Percentiles rank a stretch among this genome's conserved stretches.
These are phyloP conservation scores for Cadophora gregata DNA, from an alignment of 2,329 filamentous ascomycete genomes.

Conservation along the genomic window DNA sequence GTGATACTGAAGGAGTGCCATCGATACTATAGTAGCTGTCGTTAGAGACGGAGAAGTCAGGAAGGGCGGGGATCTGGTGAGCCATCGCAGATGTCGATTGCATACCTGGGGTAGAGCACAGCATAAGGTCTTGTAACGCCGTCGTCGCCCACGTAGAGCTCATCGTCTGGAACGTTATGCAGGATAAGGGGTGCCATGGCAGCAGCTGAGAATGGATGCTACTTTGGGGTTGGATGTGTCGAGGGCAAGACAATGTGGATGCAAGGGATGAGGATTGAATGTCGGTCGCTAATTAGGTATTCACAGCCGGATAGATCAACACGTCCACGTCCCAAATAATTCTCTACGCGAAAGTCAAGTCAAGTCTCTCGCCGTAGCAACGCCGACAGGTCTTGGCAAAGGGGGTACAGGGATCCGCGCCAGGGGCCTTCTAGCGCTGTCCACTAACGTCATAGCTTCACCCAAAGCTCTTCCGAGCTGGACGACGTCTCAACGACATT, in stretches of 20 bases:
- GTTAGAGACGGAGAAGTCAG: conserved; percentile 15
- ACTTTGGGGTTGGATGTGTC: conserved; percentile 11
- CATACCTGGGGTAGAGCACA: conserved; percentile 69
- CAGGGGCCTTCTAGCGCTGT: neutral
- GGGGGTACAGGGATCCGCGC: neutral
- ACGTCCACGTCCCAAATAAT: neutral
- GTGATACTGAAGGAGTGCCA: conserved; percentile 53
- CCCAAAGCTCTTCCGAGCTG: conserved; percentile 19
- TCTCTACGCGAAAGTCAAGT: conserved; percentile 26
- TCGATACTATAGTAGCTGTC: conserved; percentile 53
- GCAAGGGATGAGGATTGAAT: conserved; percentile 5
- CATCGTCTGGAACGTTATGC: conserved; percentile 72
- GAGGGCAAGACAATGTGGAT: conserved; percentile 3
- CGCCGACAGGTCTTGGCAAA: neutral
- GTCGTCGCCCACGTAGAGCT: conserved; percentile 70
- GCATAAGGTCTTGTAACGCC: conserved; percentile 69
- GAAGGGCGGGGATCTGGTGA: conserved; percentile 1
- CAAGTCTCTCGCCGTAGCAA: conserved; percentile 17
- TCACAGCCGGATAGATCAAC: conserved; percentile 7
- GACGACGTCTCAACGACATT: conserved; percentile 25
- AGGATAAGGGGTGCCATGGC: conserved; percentile 69
- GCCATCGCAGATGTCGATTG: conserved; percentile 25
- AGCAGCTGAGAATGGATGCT: conserved; percentile 11
- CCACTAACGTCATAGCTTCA: conserved; percentile 33
- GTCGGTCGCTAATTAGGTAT: too few species aligned